Evolutionary conservation across 2,329 filamentous ascomycete genomes (phyloP).

Genomic region (Ophiostoma triangulosporum): DNA sequence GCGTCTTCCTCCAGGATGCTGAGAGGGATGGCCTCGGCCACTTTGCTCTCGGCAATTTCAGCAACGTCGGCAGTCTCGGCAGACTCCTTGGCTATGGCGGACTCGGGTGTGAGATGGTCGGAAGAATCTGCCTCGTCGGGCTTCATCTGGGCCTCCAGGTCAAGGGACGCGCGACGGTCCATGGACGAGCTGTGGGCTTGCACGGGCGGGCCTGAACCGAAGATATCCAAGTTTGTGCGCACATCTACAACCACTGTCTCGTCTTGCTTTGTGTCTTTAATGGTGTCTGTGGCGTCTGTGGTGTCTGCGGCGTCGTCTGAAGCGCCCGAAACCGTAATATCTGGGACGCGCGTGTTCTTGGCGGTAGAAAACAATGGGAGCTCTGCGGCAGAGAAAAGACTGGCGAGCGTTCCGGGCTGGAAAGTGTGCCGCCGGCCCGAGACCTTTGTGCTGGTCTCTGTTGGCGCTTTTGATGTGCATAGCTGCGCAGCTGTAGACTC

Average conservation of each 20-base stretch:
- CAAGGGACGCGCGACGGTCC: conserved; percentile 1
- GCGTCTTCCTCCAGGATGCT: neutral
- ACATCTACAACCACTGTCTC: conserved; percentile 19
- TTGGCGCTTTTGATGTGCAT: neutral
- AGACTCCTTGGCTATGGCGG: neutral
- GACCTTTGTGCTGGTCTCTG: neutral
- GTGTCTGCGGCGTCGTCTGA: neutral
- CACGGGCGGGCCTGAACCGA: conserved; percentile 14
- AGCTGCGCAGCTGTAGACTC: neutral
- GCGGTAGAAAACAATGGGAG: neutral
- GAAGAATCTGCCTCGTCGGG: neutral
- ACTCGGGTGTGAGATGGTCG: neutral
- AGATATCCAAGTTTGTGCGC: conserved; percentile 22
- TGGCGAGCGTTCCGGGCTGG: conserved; percentile 1
- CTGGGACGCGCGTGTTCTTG: neutral
- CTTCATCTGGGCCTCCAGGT: neutral
- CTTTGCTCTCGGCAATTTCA: neutral
- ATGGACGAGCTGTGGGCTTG: neutral
- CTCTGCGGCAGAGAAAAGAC: neutral
- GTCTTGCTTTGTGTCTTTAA: neutral
- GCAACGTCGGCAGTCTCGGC: neutral
- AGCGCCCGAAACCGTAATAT: neutral
- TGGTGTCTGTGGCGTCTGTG: neutral
- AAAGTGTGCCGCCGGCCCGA: conserved; percentile 7
- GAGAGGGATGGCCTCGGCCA: neutral